Percentiles rank a stretch among this genome's conserved stretches.
Conservation (phyloP, 306 rosid genomes). For the Cucurbita pepo region DNA sequence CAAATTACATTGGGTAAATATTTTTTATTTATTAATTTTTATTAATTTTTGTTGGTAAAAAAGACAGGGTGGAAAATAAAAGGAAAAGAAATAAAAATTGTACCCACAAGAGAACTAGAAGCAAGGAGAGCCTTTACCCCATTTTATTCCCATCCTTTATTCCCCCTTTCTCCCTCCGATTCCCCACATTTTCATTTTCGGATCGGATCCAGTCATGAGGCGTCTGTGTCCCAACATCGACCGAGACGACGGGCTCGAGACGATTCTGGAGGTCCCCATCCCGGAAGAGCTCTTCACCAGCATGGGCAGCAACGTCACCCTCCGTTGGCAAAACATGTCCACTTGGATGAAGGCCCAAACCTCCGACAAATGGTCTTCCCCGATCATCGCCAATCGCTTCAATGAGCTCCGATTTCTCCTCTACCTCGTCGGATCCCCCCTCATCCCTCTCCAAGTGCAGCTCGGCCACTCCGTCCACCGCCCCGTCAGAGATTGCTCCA, state of each 20-base stretch:
- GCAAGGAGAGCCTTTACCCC: too few relatives aligned
- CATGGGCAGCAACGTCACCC: constrained; percentile 55
- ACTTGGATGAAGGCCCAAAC: constrained; percentile 88
- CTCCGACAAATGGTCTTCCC: constrained; percentile 53
- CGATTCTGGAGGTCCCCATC: constrained; percentile 80
- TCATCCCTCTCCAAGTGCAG: constrained; percentile 89
- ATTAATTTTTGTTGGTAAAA: too few relatives aligned
- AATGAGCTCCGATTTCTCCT: constrained; percentile 74
- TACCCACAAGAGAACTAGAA: too few relatives aligned
- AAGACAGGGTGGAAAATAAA: too few relatives aligned
- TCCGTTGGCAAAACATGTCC: constrained; percentile 72
- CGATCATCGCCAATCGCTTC: constrained; percentile 42
- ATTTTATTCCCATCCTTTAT: too few relatives aligned
- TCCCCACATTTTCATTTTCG: too few relatives aligned
- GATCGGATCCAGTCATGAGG: constrained; percentile 15
- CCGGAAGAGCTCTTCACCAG: constrained; percentile 82
- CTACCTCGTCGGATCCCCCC: constrained; percentile 91
- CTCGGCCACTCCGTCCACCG: constrained; percentile 64
- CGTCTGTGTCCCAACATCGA: constrained; percentile 86
- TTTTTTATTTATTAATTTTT: too few relatives aligned
- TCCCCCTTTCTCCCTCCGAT: too few relatives aligned
- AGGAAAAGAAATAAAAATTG: too few relatives aligned
- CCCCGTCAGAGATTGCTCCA: constrained; percentile 70
- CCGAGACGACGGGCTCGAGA: constrained; percentile 78
- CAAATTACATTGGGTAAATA: too few relatives aligned